phyloP scores from a whole-genome alignment of 148 eudicot species.

The Pouteria glomerata region DNA sequence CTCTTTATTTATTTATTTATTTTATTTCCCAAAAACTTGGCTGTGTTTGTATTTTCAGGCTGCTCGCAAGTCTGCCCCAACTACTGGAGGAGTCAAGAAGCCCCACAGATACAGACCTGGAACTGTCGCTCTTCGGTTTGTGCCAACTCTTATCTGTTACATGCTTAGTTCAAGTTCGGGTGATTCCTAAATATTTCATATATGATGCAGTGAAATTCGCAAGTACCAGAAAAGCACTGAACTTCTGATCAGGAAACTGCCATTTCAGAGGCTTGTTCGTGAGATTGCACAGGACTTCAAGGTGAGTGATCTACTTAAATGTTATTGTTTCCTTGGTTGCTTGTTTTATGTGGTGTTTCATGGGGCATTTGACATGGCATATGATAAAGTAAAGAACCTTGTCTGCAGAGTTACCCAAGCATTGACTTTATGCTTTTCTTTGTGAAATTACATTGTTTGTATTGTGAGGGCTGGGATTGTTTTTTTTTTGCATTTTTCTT shows the following conservation, averaged over 20 bases:
- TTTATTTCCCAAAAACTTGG: too few species aligned
- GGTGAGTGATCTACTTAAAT: neutral
- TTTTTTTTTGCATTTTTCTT: too few species aligned
- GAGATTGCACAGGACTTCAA: constrained; percentile 11
- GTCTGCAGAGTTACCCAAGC: too few species aligned
- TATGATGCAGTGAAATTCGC: constrained; percentile 6
- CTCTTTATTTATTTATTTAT: too few species aligned
- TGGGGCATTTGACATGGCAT: neutral
- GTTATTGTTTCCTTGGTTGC: neutral
- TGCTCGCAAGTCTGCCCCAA: neutral
- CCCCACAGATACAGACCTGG: constrained; percentile 5
- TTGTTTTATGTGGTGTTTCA: neutral
- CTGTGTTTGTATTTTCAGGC: neutral
- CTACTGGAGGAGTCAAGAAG: constrained; percentile 8
- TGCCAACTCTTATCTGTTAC: neutral
- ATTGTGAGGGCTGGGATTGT: neutral
- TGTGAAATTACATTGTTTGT: neutral
- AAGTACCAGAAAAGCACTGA: neutral
- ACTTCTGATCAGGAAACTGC: constrained; percentile 2
- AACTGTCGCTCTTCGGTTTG: constrained; percentile 11
- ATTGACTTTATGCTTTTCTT: neutral
- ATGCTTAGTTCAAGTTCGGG: neutral
- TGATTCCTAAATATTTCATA: neutral
- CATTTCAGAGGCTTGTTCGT: constrained; percentile 10
- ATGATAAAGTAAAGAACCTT: too few species aligned